Percentiles rank a stretch among this genome's conserved stretches.
phyloP scores from a whole-genome alignment of 2,329 filamentous ascomycete genomes.

The Paraphoma sp. region DNA sequence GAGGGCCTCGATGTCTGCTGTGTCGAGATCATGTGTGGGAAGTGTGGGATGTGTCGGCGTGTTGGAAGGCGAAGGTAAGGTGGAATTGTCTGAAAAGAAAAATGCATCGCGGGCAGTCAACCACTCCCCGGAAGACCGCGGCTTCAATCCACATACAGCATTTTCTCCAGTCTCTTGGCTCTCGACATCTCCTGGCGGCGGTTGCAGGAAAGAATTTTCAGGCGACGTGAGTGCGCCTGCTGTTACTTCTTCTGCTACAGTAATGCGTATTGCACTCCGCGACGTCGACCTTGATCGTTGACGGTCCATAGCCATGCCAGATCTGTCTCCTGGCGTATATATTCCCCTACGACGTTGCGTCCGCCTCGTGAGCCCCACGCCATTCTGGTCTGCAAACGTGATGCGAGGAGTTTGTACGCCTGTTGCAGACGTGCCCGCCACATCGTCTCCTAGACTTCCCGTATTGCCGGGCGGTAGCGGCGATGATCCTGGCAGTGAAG shows the following conservation, averaged over 20 bases:
- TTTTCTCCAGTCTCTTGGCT: neutral
- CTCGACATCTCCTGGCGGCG: neutral
- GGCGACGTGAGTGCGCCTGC: conserved; percentile 5
- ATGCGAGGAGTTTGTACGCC: neutral
- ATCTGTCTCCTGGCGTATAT: too few relatives aligned
- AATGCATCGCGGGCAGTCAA: conserved; percentile 12
- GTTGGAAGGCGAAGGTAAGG: neutral
- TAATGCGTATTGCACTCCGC: neutral
- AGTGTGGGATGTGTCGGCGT: neutral
- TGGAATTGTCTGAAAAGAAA: conserved; percentile 1
- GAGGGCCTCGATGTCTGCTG: conserved; percentile 1
- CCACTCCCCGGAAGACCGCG: conserved; percentile 3
- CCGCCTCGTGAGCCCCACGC: neutral
- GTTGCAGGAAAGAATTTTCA: conserved; percentile 7
- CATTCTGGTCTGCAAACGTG: neutral
- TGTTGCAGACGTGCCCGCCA: too few relatives aligned
- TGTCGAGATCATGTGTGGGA: neutral
- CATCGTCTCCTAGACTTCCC: neutral
- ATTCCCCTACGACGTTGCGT: neutral
- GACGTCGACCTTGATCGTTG: neutral
- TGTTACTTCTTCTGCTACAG: neutral
- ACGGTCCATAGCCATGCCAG: too few relatives aligned
- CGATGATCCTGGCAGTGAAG: neutral
- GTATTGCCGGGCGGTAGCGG: neutral
- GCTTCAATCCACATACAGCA: conserved; percentile 2